Conservation (phyloP, 768 basidiomycete genomes). For the Leccinum disarticulatum region DNA sequence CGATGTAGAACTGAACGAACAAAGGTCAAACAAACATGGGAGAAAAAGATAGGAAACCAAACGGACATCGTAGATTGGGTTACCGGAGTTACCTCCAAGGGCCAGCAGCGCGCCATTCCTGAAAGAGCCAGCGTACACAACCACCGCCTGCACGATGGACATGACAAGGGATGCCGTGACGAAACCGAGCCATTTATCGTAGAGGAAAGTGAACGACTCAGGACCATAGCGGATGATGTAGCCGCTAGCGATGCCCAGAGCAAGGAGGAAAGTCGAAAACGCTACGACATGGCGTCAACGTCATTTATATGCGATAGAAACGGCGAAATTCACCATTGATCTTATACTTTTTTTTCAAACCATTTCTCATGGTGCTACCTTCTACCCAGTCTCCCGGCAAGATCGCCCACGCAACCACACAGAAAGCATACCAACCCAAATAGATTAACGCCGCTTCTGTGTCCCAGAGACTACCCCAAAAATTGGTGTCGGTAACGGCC, state of each 20-base stretch:
- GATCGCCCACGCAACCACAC: constrained; percentile 75
- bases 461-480: constrained; percentile 84
- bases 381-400: constrained; percentile 74
- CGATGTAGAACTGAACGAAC: constrained; percentile 78
- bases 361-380: constrained; percentile 71
- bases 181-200: constrained; percentile 91
- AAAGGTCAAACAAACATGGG: constrained; percentile 1
- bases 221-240: constrained; percentile 73
- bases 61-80: constrained; percentile 86
- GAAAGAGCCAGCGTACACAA: constrained; percentile 73
- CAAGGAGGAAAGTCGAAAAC: constrained; percentile 81
- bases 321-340: constrained; percentile 74
- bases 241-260: constrained; percentile 71
- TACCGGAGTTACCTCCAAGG: constrained; percentile 89
- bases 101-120: constrained; percentile 71
- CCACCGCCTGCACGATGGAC: constrained; percentile 71
- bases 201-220: constrained; percentile 81
- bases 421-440: constrained; percentile 89
- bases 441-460: constrained; percentile 74
- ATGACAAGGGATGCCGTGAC: constrained; percentile 79
- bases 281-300: constrained; percentile 43
- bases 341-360: constrained; percentile 80
- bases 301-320: neutral
- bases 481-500: constrained; percentile 48
- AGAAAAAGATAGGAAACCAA: neutral